Evolutionary conservation across 1,284 basidiomycete species (phyloP).

Genomic region (Ganoderma leucocontextum): DNA sequence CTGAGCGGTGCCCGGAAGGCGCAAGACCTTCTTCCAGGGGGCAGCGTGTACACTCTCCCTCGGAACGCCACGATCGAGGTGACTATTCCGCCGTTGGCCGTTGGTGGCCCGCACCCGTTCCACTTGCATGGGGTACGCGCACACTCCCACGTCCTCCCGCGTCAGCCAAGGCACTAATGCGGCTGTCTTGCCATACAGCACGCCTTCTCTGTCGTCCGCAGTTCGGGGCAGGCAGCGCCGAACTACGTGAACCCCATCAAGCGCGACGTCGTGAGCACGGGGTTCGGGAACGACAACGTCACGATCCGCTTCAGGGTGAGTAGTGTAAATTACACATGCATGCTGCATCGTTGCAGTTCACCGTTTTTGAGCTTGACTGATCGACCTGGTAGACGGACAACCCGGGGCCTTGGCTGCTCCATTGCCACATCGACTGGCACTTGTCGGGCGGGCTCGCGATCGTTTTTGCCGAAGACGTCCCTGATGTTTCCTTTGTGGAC

Average conservation of each 20-base stretch:
- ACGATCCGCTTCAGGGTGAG: constrained; percentile 40
- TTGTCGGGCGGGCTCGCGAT: constrained; percentile 41
- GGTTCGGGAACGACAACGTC: constrained; percentile 33
- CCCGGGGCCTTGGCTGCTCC: constrained; percentile 44
- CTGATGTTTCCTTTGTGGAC: constrained; percentile 11
- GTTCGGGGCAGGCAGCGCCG: constrained; percentile 32
- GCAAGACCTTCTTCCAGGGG: constrained; percentile 41
- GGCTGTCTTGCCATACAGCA: constrained; percentile 21
- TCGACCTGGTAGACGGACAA: constrained; percentile 35
- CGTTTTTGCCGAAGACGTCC: constrained; percentile 42
- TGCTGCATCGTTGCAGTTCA: too few relatives aligned
- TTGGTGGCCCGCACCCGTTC: constrained; percentile 26
- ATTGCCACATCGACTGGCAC: constrained; percentile 46
- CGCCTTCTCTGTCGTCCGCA: constrained; percentile 35
- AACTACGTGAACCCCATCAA: constrained; percentile 50
- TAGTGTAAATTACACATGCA: background rate
- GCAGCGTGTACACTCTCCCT: constrained; percentile 42
- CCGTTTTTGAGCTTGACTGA: background rate
- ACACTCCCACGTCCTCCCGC: constrained; percentile 7
- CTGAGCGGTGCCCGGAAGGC: constrained; percentile 43
- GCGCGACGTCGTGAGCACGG: constrained; percentile 41
- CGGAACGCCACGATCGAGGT: constrained; percentile 46
- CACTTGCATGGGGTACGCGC: constrained; percentile 24
- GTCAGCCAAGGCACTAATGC: background rate
- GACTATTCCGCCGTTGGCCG: constrained; percentile 40